Percentiles rank a stretch among this genome's conserved stretches.
Conservation (phyloP, 306 rosid species). For the Cicer chorassanicum region DNA sequence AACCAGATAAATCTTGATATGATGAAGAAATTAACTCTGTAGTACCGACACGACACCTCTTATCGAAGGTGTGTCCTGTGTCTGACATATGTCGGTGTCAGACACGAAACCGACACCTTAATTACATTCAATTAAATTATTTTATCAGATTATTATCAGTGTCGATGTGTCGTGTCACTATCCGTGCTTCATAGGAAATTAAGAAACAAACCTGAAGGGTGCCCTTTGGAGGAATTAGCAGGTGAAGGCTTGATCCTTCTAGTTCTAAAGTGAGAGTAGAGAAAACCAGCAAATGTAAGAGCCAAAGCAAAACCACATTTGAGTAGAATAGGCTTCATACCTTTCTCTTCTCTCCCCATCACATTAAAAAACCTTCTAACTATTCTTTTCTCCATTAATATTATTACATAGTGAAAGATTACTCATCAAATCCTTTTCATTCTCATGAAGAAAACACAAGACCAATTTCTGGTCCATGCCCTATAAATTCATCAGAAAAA, state of each 20-base stretch:
- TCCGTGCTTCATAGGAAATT: neutral
- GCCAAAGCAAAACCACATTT: constrained; percentile 82
- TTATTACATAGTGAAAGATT: constrained; percentile 11
- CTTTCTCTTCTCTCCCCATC: constrained; percentile 52
- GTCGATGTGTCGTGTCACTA: no score
- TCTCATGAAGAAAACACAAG: constrained; percentile 27
- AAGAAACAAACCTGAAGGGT: constrained; percentile 57
- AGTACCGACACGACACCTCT: no score
- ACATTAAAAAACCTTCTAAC: constrained; percentile 27
- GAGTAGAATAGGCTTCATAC: constrained; percentile 64
- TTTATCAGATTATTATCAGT: neutral
- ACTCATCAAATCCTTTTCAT: constrained; percentile 52
- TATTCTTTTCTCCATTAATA: constrained; percentile 39
- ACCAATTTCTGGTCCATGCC: constrained; percentile 35
- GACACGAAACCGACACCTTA: no score
- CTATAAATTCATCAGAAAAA: neutral
- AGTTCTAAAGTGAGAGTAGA: constrained; percentile 59
- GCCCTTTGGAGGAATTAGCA: constrained; percentile 44
- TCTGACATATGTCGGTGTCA: no score
- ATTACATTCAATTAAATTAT: no score
- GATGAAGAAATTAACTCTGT: neutral
- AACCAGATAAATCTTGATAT: neutral
- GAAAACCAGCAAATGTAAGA: constrained; percentile 76
- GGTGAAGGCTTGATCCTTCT: constrained; percentile 54
- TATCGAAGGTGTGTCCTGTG: no score